A percentile compares a stretch with the other conserved stretches of the same genome.
phyloP scores from a whole-genome alignment of 371 early-diverging fungal species.

The Basidiobolus meristosporus region DNA sequence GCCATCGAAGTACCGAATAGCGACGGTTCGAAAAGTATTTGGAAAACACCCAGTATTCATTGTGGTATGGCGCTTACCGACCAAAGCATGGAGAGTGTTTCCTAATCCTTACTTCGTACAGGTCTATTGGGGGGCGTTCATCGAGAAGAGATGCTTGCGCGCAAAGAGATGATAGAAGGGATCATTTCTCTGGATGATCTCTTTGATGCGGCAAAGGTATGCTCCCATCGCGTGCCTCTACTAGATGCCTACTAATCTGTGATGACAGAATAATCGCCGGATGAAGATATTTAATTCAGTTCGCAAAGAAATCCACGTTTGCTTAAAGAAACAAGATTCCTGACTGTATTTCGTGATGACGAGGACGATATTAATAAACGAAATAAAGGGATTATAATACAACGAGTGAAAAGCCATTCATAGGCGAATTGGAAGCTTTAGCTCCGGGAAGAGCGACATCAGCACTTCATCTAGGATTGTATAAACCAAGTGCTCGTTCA shows the following conservation, averaged over 20 bases:
- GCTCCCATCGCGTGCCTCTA: background rate
- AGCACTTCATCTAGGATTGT: slow-evolving; percentile 53
- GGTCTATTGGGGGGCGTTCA: background rate
- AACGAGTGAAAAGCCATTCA: background rate
- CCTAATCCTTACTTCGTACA: background rate
- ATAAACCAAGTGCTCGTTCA: slow-evolving; percentile 60
- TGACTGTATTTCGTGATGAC: too few relatives aligned
- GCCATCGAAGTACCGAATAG: background rate
- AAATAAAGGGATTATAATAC: background rate
- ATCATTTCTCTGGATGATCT: background rate
- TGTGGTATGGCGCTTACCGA: too few relatives aligned
- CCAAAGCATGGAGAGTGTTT: too few relatives aligned
- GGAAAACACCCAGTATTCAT: too few relatives aligned
- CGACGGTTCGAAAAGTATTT: background rate
- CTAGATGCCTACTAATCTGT: background rate
- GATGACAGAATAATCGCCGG: background rate
- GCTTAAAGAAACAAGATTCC: too few relatives aligned
- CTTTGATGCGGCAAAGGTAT: background rate
- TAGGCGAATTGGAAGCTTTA: slow-evolving; percentile 6
- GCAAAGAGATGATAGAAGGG: background rate
- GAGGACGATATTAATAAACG: too few relatives aligned
- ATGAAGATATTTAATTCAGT: background rate
- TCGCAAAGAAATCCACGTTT: background rate
- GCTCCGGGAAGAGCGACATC: slow-evolving; percentile 47
- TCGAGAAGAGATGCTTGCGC: background rate